These are phyloP conservation scores for Musa schizocarpa DNA, from an alignment of 176 grass and related monocot species.

Conservation along the genomic window DNA sequence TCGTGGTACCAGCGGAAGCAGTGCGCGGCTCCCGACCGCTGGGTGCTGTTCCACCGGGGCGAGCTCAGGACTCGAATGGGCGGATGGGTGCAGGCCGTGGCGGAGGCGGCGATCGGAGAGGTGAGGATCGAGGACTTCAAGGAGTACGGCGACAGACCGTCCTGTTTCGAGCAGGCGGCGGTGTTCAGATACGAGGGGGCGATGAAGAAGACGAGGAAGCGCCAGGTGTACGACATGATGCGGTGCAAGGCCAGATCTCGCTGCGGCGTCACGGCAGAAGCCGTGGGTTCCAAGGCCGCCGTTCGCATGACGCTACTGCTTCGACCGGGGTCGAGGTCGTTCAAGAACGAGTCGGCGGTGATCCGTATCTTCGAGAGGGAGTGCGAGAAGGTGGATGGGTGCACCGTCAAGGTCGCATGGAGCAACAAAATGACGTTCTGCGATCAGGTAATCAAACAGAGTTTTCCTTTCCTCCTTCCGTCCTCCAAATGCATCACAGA, in stretches of 20 bases:
- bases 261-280: conserved; percentile 17
- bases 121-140: conserved; percentile 26
- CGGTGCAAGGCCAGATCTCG: conserved; percentile 43
- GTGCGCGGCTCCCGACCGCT: conserved; percentile 31
- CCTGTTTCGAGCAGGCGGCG: conserved; percentile 61
- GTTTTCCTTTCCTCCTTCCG: no score
- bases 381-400: conserved; percentile 34
- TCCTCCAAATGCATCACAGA: no score
- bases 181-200: conserved; percentile 37
- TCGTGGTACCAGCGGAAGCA: conserved; percentile 33
- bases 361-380: conserved; percentile 32
- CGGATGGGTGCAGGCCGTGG: conserved; percentile 23
- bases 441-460: conserved; percentile 23
- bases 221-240: conserved; percentile 37
- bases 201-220: conserved; percentile 22
- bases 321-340: conserved; percentile 31
- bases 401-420: conserved; percentile 27
- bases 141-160: not conserved
- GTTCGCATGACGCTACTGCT: conserved; percentile 50
- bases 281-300: not conserved
- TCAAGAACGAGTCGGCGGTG: conserved; percentile 56
- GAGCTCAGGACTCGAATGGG: conserved; percentile 37
- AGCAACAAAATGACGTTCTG: conserved; percentile 54
- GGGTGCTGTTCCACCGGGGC: conserved; percentile 53
- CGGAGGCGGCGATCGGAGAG: conserved; percentile 23